Percentiles rank a stretch among this genome's conserved stretches.
Conservation (phyloP, 2,329 filamentous ascomycete species). For the Nigrospora oryzae region DNA sequence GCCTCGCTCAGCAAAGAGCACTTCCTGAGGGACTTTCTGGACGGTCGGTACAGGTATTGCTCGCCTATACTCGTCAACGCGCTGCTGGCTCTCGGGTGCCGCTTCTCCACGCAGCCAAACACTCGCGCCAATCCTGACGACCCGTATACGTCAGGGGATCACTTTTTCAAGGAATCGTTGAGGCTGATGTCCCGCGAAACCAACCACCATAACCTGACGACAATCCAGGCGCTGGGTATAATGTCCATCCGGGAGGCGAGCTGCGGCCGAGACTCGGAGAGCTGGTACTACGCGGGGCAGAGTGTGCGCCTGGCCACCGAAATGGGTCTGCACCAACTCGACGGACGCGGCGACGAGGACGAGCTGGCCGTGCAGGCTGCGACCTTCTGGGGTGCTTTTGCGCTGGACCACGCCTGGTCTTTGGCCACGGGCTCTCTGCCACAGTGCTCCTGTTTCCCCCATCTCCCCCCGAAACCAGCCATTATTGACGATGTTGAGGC, state of each 20-base stretch:
- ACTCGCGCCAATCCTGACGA: conserved; percentile 55
- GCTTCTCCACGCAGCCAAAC: conserved; percentile 57
- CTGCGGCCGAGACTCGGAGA: conserved; percentile 62
- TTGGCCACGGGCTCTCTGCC: conserved; percentile 55
- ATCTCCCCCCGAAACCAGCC: conserved; percentile 49
- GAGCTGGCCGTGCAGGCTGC: conserved; percentile 50
- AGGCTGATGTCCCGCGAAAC: conserved; percentile 49
- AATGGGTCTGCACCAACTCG: conserved; percentile 56
- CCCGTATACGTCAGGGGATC: conserved; percentile 58
- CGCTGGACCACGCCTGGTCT: conserved; percentile 58
- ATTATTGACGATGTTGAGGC: conserved; percentile 54
- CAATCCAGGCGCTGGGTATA: conserved; percentile 66
- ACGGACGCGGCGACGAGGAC: conserved; percentile 40
- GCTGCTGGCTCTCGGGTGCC: conserved; percentile 56
- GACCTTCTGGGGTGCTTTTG: conserved; percentile 55
- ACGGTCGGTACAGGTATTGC: conserved; percentile 55
- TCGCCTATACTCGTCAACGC: conserved; percentile 60
- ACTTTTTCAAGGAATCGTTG: conserved; percentile 65
- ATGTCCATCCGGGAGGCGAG: conserved; percentile 71
- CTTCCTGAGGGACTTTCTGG: conserved; percentile 57
- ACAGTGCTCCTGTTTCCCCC: conserved; percentile 48
- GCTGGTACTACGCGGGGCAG: conserved; percentile 65
- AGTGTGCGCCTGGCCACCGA: conserved; percentile 66
- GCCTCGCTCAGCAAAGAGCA: conserved; percentile 64
- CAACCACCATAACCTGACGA: conserved; percentile 57